phyloP scores from a whole-genome alignment of 2,329 filamentous ascomycete genomes.

The Neofusicoccum umdonicola region DNA sequence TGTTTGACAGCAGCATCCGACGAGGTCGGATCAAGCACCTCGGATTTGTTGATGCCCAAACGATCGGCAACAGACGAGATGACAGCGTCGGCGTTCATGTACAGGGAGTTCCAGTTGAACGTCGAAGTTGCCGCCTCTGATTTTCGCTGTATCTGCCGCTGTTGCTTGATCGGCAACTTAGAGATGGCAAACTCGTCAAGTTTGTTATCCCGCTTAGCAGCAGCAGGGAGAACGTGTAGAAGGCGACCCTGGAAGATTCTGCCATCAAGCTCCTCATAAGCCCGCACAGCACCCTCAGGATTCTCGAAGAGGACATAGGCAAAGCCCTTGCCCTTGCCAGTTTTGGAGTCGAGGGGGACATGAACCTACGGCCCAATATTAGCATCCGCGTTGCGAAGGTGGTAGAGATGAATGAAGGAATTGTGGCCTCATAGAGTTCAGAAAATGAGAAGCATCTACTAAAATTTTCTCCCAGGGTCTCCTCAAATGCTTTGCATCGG shows the following conservation, averaged over 20 bases:
- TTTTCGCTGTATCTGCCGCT: conserved; percentile 84
- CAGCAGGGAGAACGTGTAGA: conserved; percentile 82
- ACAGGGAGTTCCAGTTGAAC: conserved; percentile 99
- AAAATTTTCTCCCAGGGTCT: conserved; percentile 93
- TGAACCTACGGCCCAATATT: conserved; percentile 67
- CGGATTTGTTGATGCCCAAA: conserved; percentile 84
- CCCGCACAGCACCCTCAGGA: conserved; percentile 69
- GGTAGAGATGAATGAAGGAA: conserved; percentile 13
- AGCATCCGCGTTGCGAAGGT: conserved; percentile 20
- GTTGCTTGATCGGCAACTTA: conserved; percentile 90
- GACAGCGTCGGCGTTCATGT: conserved; percentile 92
- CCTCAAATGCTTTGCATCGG: conserved; percentile 95
- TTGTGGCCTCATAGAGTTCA: conserved; percentile 49
- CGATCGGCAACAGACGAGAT: conserved; percentile 85
- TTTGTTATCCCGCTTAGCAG: conserved; percentile 75
- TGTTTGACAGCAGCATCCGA: conserved; percentile 94
- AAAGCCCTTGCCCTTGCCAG: conserved; percentile 81
- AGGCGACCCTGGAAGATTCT: conserved; percentile 89
- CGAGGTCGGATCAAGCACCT: conserved; percentile 91
- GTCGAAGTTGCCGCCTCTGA: conserved; percentile 71
- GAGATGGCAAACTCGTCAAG: conserved; percentile 87
- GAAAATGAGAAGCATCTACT: conserved; percentile 98
- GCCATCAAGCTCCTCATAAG: conserved; percentile 77
- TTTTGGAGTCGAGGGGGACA: conserved; percentile 68
- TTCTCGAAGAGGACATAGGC: conserved; percentile 79